These are phyloP conservation scores for Suillus brevipes DNA, from an alignment of 768 basidiomycete species.

Conservation along the genomic window DNA sequence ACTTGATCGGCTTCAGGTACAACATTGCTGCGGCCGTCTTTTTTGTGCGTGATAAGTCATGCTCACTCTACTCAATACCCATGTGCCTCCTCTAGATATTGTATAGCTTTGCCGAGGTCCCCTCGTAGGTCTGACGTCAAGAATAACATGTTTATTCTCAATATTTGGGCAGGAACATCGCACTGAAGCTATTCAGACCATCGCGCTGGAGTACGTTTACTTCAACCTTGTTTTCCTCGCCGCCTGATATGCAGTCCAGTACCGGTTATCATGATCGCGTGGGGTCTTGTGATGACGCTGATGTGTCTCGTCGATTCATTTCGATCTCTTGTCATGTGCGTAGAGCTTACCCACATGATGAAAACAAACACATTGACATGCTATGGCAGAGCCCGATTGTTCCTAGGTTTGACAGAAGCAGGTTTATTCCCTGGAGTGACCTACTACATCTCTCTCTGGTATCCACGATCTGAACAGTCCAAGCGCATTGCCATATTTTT, in stretches of 20 bases:
- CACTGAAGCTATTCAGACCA: conserved; percentile 36
- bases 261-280: conserved; percentile 39
- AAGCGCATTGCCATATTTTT: conserved; percentile 64
- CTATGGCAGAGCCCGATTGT: conserved; percentile 35
- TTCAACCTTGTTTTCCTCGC: background rate
- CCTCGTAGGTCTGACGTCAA: conserved; percentile 31
- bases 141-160: background rate
- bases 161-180: conserved; percentile 35
- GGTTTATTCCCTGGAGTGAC: conserved; percentile 44
- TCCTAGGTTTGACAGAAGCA: conserved; percentile 50
- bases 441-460: conserved; percentile 58
- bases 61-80: background rate
- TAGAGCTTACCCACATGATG: background rate
- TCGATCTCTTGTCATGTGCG: conserved; percentile 33
- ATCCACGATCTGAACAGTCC: conserved; percentile 58
- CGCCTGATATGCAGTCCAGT: conserved; percentile 30
- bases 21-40: conserved; percentile 41
- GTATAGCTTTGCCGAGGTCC: conserved; percentile 40
- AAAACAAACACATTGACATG: background rate
- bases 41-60: conserved; percentile 26
- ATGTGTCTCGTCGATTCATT: conserved; percentile 40
- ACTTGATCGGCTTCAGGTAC: conserved; percentile 35
- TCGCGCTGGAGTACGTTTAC: conserved; percentile 36
- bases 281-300: conserved; percentile 41
- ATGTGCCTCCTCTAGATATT: conserved; percentile 24